phyloP scores from a whole-genome alignment of 1,139 yeast genomes.

The Diutina scorzettiae region DNA sequence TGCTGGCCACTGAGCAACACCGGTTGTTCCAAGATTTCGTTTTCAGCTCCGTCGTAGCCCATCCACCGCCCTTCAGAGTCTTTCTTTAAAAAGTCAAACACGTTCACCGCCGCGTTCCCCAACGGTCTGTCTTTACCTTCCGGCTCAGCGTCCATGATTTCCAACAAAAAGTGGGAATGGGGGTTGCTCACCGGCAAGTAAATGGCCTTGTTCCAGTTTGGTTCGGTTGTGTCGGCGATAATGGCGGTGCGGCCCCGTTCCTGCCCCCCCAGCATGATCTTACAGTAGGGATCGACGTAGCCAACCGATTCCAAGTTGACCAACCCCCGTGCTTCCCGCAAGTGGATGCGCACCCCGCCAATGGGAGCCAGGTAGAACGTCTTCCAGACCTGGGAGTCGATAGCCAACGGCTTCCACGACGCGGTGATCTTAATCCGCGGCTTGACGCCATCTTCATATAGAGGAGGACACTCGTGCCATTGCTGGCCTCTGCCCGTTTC shows the following conservation, averaged over 20 bases:
- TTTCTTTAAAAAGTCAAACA: slow-evolving; percentile 37
- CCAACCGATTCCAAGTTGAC: slow-evolving; percentile 56
- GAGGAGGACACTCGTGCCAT: slow-evolving; percentile 34
- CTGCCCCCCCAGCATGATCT: slow-evolving; percentile 45
- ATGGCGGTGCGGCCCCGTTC: slow-evolving; percentile 43
- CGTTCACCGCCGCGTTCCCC: slow-evolving; percentile 44
- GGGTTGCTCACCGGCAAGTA: slow-evolving; percentile 54
- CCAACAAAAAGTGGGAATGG: slow-evolving; percentile 45
- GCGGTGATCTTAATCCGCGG: slow-evolving; percentile 45
- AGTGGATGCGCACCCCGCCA: slow-evolving; percentile 51
- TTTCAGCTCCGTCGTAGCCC: slow-evolving; percentile 40
- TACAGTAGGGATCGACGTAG: slow-evolving; percentile 61
- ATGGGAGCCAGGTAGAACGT: slow-evolving; percentile 42
- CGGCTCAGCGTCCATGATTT: slow-evolving; percentile 55
- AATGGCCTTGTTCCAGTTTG: slow-evolving; percentile 44
- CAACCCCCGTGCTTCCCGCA: slow-evolving; percentile 42
- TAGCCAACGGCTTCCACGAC: slow-evolving; percentile 60
- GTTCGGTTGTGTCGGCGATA: slow-evolving; percentile 43
- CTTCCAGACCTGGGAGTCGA: slow-evolving; percentile 32
- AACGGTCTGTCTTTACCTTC: slow-evolving; percentile 51
- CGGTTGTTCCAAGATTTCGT: slow-evolving; percentile 29
- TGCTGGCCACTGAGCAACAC: slow-evolving; percentile 31
- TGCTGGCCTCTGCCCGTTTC: slow-evolving; percentile 42
- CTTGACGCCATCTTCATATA: slow-evolving; percentile 19
- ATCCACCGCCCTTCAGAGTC: slow-evolving; percentile 32